These are phyloP conservation scores for Rosa lucieae DNA, from an alignment of 306 rosid genomes.

Conservation along the genomic window DNA sequence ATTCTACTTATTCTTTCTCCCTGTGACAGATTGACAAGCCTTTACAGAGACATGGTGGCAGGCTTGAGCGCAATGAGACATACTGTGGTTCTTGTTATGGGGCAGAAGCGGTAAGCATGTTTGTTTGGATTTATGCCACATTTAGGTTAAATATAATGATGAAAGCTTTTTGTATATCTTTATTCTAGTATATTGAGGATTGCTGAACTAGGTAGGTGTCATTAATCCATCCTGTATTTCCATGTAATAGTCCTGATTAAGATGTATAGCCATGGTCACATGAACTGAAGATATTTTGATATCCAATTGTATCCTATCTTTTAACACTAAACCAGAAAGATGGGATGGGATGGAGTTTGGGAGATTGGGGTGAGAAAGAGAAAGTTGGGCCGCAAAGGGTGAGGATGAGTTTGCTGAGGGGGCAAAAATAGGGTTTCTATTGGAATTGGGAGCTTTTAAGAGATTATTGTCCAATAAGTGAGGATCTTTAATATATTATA, in stretches of 20 bases:
- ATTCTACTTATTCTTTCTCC: conserved; percentile 27
- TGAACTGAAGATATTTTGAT: not conserved
- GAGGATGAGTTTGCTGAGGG: not conserved
- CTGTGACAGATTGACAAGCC: conserved; percentile 84
- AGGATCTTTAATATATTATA: not conserved
- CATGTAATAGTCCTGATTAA: not conserved
- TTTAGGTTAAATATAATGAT: not conserved
- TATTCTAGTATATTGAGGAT: not conserved
- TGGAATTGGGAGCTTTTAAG: not conserved
- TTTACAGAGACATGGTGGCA: conserved; percentile 93
- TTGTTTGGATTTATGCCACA: conserved; percentile 12
- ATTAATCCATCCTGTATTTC: not conserved
- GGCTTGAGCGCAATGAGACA: conserved; percentile 98
- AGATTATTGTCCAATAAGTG: not conserved
- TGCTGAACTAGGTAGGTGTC: not conserved
- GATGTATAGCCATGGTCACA: not conserved
- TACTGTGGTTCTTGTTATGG: conserved; percentile 98
- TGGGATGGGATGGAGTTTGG: not conserved
- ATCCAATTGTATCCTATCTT: not conserved
- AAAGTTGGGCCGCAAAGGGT: not conserved
- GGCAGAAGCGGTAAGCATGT: conserved; percentile 74
- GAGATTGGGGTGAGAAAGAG: not conserved
- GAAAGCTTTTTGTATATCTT: not conserved
- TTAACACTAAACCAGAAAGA: not conserved
- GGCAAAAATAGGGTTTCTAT: not conserved